Percentiles rank a stretch among this genome's conserved stretches.
Conservation (phyloP, 306 rosid genomes). For the apple (Malus domestica) region ASM211411v1 NC_041795.1:19088001-19088500, state of each 20-base stretch:
- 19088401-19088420: too few relatives aligned
- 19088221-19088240: neutral
- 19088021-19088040: slow-evolving; percentile 8
- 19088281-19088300: too few relatives aligned
- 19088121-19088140: neutral
- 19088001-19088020: slow-evolving; percentile 2
- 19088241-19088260: neutral
- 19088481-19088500: too few relatives aligned
- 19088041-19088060: slow-evolving; percentile 5
- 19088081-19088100: neutral
- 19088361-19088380: too few relatives aligned
- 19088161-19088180: neutral
- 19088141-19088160: neutral
- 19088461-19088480: too few relatives aligned
- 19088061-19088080: neutral
- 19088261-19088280: neutral
- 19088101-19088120: neutral
- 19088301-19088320: too few relatives aligned
- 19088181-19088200: neutral
- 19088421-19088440: too few relatives aligned
- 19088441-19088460: too few relatives aligned
- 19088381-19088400: too few relatives aligned
- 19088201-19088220: neutral
- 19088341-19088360: too few relatives aligned
- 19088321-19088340: too few relatives aligned